Base-by-base conservation (phyloP, 129 eudicot genomes). In the carrot (Daucus carota) region DNA sequence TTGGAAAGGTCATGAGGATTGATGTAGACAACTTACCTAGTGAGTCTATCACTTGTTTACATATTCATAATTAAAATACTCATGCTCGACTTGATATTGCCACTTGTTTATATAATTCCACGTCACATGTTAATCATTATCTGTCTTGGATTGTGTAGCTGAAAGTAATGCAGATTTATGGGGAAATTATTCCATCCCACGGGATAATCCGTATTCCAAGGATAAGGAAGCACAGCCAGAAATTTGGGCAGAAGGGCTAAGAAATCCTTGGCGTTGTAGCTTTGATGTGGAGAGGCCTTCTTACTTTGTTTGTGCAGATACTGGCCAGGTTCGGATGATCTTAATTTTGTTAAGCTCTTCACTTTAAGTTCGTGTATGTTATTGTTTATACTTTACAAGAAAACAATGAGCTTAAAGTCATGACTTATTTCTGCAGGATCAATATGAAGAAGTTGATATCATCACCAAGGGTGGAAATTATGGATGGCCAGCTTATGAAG, bases 231-330 rank as follows among this genome's bases (percentile, higher is more conserved):
- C 83, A 82, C 77, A 78, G 77, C 93, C 84, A 14, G 97, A 91
- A 82, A 85, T 91, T 15, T 91, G 98, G 98, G 98, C 98, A 1
- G 78, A 81, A 75, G 98, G 98, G 52, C 76, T 94, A 70, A 91
- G 97, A 83, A 91, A 91, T 75, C 97, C 98, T 16, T 94, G 98
- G 98, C 96, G 97, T 44, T 91, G 97, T 73, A 91, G 96, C 86
- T 94, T 94, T 78, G 98, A 94, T 82, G 81, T 90, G 14, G 89
- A 87, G 66, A 86, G 96, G 70, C 96, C 96, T 80, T 86, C 91
- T 65, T 94, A 91, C 82, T 94, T 94, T 80, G 44, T 87, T 22
- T 94, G 98, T 75, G 87, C 88, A 76, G 97, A 94, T 81, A 74
- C 85, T 60, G 98, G 98, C 10, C 89, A 91, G 92, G 98, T 93